A percentile compares a stretch with the other conserved stretches of the same genome.
phyloP scores from a whole-genome alignment of 2,329 filamentous ascomycete genomes.

The Pseudogymnoascus sp. region DNA sequence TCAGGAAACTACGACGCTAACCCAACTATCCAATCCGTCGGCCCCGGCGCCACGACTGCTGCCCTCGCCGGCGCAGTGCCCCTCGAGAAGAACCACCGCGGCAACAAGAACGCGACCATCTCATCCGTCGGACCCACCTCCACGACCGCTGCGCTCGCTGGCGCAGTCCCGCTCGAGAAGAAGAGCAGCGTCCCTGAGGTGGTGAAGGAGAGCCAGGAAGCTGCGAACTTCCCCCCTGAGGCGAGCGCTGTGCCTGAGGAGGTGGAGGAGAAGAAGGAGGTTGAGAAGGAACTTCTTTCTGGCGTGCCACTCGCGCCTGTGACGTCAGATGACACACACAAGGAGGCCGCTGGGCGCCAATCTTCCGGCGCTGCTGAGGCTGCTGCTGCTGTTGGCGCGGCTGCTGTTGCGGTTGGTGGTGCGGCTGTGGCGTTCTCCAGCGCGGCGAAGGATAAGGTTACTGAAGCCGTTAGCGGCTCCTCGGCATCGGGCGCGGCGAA shows the following conservation, averaged over 20 bases:
- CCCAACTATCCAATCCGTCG: slow-evolving; percentile 35
- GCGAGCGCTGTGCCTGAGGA: slow-evolving; percentile 57
- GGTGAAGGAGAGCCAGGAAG: slow-evolving; percentile 64
- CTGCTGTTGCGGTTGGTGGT: slow-evolving; percentile 35
- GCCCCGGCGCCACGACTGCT: slow-evolving; percentile 37
- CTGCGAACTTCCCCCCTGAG: slow-evolving; percentile 56
- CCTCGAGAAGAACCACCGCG: slow-evolving; percentile 24
- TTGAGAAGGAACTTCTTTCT: slow-evolving; percentile 62
- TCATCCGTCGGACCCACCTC: slow-evolving; percentile 41
- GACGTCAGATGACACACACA: slow-evolving; percentile 48
- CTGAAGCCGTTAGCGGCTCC: slow-evolving; percentile 32
- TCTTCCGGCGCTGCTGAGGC: slow-evolving; percentile 36
- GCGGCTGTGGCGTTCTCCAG: slow-evolving; percentile 35
- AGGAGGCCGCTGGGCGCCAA: slow-evolving; percentile 31
- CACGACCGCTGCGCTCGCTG: slow-evolving; percentile 35
- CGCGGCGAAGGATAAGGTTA: slow-evolving; percentile 22
- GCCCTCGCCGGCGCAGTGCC: slow-evolving; percentile 37
- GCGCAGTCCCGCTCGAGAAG: slow-evolving; percentile 35
- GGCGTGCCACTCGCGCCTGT: slow-evolving; percentile 55
- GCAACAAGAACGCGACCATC: slow-evolving; percentile 26
- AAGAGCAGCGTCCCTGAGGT: slow-evolving; percentile 47
- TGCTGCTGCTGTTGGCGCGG: slow-evolving; percentile 34
- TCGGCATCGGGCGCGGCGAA: slow-evolving; percentile 31
- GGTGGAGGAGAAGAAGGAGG: slow-evolving; percentile 60
- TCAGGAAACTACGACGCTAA: slow-evolving; percentile 46